Base-by-base conservation (phyloP, 202 grass and related monocot genomes). In the Saccharum hybrid region DNA sequence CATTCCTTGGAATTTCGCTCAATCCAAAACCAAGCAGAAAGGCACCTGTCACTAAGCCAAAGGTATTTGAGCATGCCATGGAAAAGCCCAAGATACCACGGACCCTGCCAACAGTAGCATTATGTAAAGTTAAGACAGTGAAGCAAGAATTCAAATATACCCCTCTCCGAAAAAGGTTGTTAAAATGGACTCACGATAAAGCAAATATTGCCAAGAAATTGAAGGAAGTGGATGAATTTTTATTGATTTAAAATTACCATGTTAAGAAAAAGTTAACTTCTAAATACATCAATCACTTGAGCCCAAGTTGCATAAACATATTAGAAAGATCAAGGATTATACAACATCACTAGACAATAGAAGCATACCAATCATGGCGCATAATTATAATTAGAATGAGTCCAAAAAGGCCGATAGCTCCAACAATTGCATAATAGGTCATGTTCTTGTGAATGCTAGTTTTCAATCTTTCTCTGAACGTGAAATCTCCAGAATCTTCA, bases 1-100 rank as follows among this genome's bases (percentile, higher is more conserved):
- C 90, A 73, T 89, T 96, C 71, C 76, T 96, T 65, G 96, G 96
- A 86, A 99, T 96, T 92, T 99, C 93, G 7, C 93, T 99, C 79
- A 99, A 83, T 30, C 96, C 96, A 92, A 99, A 99, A 83, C 96
- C 96, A 88, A 99, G 88, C 79, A 99, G 93, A 76, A 99, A 99
- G 42, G 96, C 96, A 86, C 93, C 96, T 39, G 96, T 99, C 28
- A 99, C 93, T 40, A 99, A 88, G 45, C 96, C 96, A 90, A 98
- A 98, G 38, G 96, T 98, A 92, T 98, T 98, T 79, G 96, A 98
- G 68, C 91, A 99, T 81, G 92, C 96, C 96, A 99, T 99, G 65
- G 93, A 91, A 85, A 99, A 93, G 69, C 96, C 87, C 96, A 99
- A 87, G 75, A 99, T 92, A 86, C 84, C 82, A 19, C 72, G 91